These are phyloP conservation scores for Takashimella koratensis DNA, from an alignment of 1,284 basidiomycete species.

Conservation along the genomic window DNA sequence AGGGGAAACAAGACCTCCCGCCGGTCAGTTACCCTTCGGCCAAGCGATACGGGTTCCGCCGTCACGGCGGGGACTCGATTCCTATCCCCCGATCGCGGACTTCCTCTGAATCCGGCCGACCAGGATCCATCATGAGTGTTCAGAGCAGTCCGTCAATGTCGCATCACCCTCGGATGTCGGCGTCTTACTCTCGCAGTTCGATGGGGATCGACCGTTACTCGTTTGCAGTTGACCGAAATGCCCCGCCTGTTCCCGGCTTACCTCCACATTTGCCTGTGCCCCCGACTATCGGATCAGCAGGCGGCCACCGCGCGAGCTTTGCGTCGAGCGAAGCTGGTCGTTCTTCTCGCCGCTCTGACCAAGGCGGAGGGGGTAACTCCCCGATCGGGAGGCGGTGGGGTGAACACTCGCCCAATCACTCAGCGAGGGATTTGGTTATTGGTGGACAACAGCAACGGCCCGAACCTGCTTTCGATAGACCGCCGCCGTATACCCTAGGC, in stretches of 20 bases:
- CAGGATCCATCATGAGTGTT: constrained; percentile 44
- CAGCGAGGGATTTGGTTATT: constrained; percentile 8
- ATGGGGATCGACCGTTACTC: constrained; percentile 5
- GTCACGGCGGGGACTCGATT: constrained; percentile 26
- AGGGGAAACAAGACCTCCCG: constrained; percentile 37
- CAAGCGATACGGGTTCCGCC: constrained; percentile 47
- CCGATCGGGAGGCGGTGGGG: constrained; percentile 18
- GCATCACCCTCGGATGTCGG: constrained; percentile 10
- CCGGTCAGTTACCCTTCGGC: constrained; percentile 46
- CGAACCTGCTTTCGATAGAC: constrained; percentile 46
- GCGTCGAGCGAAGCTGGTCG: constrained; percentile 27
- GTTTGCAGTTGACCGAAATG: constrained; percentile 17
- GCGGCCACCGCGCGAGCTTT: constrained; percentile 26
- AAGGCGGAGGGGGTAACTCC: constrained; percentile 16
- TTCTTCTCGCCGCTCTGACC: constrained; percentile 23
- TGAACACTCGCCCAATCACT: constrained; percentile 2
- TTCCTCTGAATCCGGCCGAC: constrained; percentile 37
- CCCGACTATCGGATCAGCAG: constrained; percentile 21
- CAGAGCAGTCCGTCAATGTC: constrained; percentile 30
- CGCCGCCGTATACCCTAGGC: constrained; percentile 41
- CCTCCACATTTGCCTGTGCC: constrained; percentile 18
- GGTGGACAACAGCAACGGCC: constrained; percentile 4
- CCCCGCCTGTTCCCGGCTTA: constrained; percentile 20
- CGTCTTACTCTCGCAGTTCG: constrained; percentile 3
- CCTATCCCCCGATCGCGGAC: constrained; percentile 16